phyloP scores from a whole-genome alignment of 1,284 basidiomycete genomes.

The Boletellus deceptivus region DNA sequence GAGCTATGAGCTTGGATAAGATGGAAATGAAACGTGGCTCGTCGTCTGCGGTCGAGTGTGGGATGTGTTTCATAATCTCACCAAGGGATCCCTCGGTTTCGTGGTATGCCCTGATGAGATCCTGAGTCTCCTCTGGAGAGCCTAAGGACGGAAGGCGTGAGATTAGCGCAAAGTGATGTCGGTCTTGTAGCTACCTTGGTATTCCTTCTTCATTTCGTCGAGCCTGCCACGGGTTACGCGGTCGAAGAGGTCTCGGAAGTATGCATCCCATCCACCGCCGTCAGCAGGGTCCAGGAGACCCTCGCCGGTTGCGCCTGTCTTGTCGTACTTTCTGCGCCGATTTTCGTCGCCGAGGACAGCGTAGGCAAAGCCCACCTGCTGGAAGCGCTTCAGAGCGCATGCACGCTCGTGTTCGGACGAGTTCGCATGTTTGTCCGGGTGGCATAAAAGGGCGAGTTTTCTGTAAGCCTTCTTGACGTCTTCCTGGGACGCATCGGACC shows the following conservation, averaged over 20 bases:
- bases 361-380: conserved; percentile 90
- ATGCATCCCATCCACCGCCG: conserved; percentile 84
- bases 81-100: conserved; percentile 69
- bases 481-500: conserved; percentile 52
- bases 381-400: conserved; percentile 72
- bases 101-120: conserved; percentile 73
- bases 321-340: conserved; percentile 74
- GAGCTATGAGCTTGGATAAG: conserved; percentile 66
- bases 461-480: conserved; percentile 85
- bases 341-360: conserved; percentile 79
- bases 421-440: conserved; percentile 84
- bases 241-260: conserved; percentile 88
- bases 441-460: conserved; percentile 75
- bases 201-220: conserved; percentile 87
- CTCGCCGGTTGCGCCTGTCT: conserved; percentile 82
- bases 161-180: not conserved
- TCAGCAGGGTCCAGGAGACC: conserved; percentile 68
- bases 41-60: conserved; percentile 79
- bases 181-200: conserved; percentile 63
- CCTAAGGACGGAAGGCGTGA: conserved; percentile 44
- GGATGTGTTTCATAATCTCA: conserved; percentile 80
- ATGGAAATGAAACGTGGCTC: conserved; percentile 78
- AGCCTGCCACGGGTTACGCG: conserved; percentile 80
- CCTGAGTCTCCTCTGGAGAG: conserved; percentile 78
- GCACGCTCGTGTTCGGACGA: conserved; percentile 61